phyloP scores from a whole-genome alignment of 371 early-diverging fungal species.

The Lichtheimia corymbifera region DNA sequence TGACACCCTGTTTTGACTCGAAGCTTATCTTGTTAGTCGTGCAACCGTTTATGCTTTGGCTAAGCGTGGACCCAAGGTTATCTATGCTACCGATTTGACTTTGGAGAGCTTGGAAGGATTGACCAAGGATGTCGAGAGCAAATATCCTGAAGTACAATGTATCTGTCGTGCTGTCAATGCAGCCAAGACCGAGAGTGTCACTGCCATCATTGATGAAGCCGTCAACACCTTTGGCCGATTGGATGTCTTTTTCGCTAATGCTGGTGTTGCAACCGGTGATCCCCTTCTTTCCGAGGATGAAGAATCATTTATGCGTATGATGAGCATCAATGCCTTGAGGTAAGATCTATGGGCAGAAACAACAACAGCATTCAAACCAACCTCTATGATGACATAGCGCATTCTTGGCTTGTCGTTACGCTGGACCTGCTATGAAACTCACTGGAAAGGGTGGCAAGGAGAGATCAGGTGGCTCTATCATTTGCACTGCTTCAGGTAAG shows the following conservation, averaged over 20 bases:
- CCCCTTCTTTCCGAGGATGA: slow-evolving; percentile 25
- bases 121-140: slow-evolving; percentile 35
- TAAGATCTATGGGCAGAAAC: background rate
- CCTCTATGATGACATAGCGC: slow-evolving; percentile 15
- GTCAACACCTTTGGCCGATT: slow-evolving; percentile 45
- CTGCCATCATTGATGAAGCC: slow-evolving; percentile 39
- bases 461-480: slow-evolving; percentile 42
- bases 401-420: slow-evolving; percentile 42
- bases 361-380: background rate
- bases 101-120: slow-evolving; percentile 37
- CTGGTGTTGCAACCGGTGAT: slow-evolving; percentile 22
- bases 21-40: slow-evolving; percentile 24
- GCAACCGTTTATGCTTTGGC: slow-evolving; percentile 48
- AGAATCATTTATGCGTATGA: slow-evolving; percentile 32
- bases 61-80: slow-evolving; percentile 47
- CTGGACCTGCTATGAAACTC: slow-evolving; percentile 37
- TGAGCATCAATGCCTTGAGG: slow-evolving; percentile 40
- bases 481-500: slow-evolving; percentile 48
- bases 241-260: slow-evolving; percentile 60
- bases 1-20: background rate
- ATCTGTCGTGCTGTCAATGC: slow-evolving; percentile 51
- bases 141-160: slow-evolving; percentile 37
- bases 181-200: slow-evolving; percentile 36
- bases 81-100: slow-evolving; percentile 49
- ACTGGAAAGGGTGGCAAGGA: slow-evolving; percentile 43